Percentiles rank a stretch among this genome's conserved stretches.
These are phyloP conservation scores for Elsinoe fawcettii DNA, from an alignment of 2,329 filamentous ascomycete species.

Conservation along the genomic window DNA sequence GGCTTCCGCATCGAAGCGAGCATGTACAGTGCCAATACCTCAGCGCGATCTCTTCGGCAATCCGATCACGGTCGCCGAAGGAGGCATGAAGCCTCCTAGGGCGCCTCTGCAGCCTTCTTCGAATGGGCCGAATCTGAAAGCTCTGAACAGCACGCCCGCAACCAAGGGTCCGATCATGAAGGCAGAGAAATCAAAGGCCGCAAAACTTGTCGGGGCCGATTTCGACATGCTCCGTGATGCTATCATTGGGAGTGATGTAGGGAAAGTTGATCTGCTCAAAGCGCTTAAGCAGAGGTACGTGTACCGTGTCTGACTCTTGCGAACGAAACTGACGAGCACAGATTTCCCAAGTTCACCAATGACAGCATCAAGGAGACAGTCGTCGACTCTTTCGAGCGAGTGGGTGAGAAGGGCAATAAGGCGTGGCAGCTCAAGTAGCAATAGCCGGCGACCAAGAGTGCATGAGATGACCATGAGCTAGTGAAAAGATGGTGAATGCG, in stretches of 20 bases:
- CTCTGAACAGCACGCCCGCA: conserved; percentile 26
- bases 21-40: conserved; percentile 5
- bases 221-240: conserved; percentile 61
- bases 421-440: conserved; percentile 41
- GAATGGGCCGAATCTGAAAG: conserved; percentile 24
- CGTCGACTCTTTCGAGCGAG: conserved; percentile 55
- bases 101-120: conserved; percentile 36
- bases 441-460: background rate
- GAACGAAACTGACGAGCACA: conserved; percentile 25
- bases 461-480: background rate
- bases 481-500: background rate
- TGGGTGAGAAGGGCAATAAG: conserved; percentile 57
- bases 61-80: conserved; percentile 18
- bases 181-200: conserved; percentile 32
- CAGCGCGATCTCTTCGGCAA: conserved; percentile 2
- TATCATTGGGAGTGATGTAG: conserved; percentile 62
- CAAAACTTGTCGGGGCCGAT: conserved; percentile 50
- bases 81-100: conserved; percentile 34
- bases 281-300: conserved; percentile 60
- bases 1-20: conserved; percentile 25
- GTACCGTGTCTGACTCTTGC: background rate
- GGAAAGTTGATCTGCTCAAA: conserved; percentile 67
- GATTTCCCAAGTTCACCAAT: conserved; percentile 63
- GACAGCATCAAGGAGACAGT: conserved; percentile 65
- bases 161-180: conserved; percentile 32